Conservation (phyloP, 192 early-diverging fungal genomes). For the Pilobolus umbonatus region DNA sequence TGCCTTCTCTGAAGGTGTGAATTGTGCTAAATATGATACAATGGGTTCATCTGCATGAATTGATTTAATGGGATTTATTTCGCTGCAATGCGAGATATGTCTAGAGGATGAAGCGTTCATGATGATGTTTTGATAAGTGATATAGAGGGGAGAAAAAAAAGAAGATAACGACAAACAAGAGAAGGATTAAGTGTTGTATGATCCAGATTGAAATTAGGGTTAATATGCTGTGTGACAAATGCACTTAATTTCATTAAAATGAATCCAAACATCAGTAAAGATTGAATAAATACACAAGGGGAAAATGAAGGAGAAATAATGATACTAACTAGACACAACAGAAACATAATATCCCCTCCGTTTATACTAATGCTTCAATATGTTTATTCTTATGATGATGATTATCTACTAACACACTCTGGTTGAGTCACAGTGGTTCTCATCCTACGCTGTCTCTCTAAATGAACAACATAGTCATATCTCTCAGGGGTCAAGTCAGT, state of each 20-base stretch:
- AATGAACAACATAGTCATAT: conserved; percentile 31
- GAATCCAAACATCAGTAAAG: neutral
- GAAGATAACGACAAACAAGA: no score
- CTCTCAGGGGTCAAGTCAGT: conserved; percentile 27
- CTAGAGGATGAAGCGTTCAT: conserved; percentile 8
- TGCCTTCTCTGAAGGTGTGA: neutral
- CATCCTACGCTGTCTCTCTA: conserved; percentile 24
- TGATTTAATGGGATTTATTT: neutral
- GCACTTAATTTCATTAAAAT: no score
- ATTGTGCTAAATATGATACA: neutral
- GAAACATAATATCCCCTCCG: neutral
- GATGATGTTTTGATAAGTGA: no score
- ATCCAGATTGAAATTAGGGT: no score
- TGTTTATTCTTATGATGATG: neutral
- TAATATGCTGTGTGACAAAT: no score
- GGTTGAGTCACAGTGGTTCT: conserved; percentile 7
- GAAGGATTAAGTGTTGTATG: no score
- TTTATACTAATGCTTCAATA: neutral
- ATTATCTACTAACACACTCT: neutral
- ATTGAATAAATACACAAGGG: neutral
- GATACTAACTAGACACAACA: neutral
- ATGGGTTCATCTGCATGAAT: conserved; percentile 6
- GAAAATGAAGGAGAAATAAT: neutral
- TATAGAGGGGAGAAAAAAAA: no score
- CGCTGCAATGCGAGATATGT: neutral